Conservation (phyloP, 768 basidiomycete genomes). For the Agaricus subrufescens region DNA sequence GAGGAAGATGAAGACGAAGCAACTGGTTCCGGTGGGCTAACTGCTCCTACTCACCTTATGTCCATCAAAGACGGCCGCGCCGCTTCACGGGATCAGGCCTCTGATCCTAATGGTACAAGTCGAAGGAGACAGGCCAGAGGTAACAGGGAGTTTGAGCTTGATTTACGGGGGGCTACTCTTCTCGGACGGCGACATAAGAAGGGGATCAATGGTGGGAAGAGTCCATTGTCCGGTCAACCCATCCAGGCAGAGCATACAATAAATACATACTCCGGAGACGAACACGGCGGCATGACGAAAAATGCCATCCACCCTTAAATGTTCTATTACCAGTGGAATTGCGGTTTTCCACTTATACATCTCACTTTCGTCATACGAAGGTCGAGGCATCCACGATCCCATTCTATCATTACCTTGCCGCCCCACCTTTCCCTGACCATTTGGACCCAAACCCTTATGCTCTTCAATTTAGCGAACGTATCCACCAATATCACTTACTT, state of each 20-base stretch:
- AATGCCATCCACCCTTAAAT: constrained; percentile 20
- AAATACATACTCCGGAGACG: constrained; percentile 13
- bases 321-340: background rate
- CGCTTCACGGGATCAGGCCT: constrained; percentile 29
- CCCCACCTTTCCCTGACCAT: background rate
- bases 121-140: constrained; percentile 10
- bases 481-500: constrained; percentile 7
- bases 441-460: background rate
- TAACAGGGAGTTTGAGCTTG: constrained; percentile 65
- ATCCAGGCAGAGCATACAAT: constrained; percentile 2
- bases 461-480: background rate
- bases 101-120: constrained; percentile 11
- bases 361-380: no score
- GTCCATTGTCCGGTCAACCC: constrained; percentile 10
- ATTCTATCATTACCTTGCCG: background rate
- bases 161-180: constrained; percentile 82
- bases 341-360: background rate
- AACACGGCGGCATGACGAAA: constrained; percentile 15
- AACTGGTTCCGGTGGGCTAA: background rate
- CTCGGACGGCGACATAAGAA: constrained; percentile 62
- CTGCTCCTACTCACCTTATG: constrained; percentile 5
- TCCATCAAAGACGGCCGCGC: constrained; percentile 29
- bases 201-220: constrained; percentile 21
- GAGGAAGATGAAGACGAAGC: constrained; percentile 51
- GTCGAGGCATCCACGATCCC: no score